These are phyloP conservation scores for Phytophthora boehmeriae DNA, from an alignment of 352 stramenopile genomes.

Conservation along the genomic window DNA sequence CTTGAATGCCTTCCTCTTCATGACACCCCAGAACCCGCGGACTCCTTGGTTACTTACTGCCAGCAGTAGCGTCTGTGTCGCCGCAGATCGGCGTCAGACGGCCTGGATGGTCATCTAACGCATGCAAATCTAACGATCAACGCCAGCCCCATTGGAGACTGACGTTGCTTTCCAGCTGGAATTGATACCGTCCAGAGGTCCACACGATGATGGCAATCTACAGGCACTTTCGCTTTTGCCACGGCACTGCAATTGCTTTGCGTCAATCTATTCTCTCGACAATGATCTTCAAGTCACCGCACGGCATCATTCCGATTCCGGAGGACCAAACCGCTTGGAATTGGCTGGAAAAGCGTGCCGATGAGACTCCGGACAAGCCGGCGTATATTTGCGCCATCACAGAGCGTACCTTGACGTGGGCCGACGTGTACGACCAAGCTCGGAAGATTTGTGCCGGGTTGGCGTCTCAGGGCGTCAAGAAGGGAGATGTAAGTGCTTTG, in stretches of 20 bases:
- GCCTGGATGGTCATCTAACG: constrained; percentile 20
- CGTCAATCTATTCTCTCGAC: constrained; percentile 1
- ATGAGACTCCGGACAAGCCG: constrained; percentile 32
- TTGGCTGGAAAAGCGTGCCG: constrained; percentile 42
- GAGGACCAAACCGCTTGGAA: constrained; percentile 44
- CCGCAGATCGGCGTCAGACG: constrained; percentile 21
- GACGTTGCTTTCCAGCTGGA: neutral
- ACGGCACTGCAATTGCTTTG: constrained; percentile 1
- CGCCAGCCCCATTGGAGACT: too few relatives aligned
- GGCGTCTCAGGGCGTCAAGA: constrained; percentile 41
- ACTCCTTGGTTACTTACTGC: too few relatives aligned
- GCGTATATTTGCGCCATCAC: constrained; percentile 50
- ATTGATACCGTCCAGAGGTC: neutral
- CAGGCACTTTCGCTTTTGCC: constrained; percentile 23
- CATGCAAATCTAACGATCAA: constrained; percentile 10
- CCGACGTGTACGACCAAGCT: constrained; percentile 36
- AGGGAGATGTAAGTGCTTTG: constrained; percentile 47
- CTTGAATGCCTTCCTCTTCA: too few relatives aligned
- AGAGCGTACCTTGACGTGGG: constrained; percentile 45
- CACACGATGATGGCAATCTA: constrained; percentile 1
- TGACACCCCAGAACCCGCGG: too few relatives aligned
- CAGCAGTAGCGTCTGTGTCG: too few relatives aligned
- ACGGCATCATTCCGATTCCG: constrained; percentile 33
- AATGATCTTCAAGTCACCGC: constrained; percentile 53
- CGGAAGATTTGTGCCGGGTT: constrained; percentile 42